Percentiles rank a stretch among this genome's conserved stretches.
Evolutionary conservation across 768 basidiomycete species (phyloP).

Genomic region (Phaffia australis): DNA sequence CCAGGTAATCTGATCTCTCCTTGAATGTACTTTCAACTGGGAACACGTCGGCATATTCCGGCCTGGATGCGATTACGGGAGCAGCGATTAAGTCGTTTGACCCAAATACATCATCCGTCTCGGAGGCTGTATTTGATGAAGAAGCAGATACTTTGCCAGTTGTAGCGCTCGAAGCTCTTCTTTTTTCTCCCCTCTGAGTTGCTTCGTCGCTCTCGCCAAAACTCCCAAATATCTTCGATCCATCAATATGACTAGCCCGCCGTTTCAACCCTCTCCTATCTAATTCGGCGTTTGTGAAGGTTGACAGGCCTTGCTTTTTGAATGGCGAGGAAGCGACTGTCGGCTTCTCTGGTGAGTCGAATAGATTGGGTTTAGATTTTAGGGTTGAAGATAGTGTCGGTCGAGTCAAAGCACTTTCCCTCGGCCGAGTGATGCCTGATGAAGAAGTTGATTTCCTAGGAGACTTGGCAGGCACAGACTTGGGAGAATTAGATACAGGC

Average conservation of each 20-base stretch:
- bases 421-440: neutral
- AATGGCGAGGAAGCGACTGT: neutral
- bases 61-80: no score
- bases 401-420: constrained; percentile 7
- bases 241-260: neutral
- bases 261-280: no score
- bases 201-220: neutral
- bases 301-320: neutral
- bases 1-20: no score
- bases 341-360: constrained; percentile 34
- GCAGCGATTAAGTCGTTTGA: no score
- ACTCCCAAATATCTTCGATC: constrained; percentile 10
- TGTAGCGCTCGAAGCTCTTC: no score
- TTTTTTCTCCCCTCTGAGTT: no score
- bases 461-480: constrained; percentile 8
- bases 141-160: no score
- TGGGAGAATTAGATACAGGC: neutral
- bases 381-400: constrained; percentile 27
- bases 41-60: no score
- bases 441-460: constrained; percentile 15
- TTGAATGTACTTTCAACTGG: no score
- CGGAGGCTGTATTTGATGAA: no score
- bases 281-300: no score
- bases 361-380: constrained; percentile 32
- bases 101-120: no score